Conservation (phyloP, 768 basidiomycete genomes). For the Leucocoprinus birnbaumii region DNA sequence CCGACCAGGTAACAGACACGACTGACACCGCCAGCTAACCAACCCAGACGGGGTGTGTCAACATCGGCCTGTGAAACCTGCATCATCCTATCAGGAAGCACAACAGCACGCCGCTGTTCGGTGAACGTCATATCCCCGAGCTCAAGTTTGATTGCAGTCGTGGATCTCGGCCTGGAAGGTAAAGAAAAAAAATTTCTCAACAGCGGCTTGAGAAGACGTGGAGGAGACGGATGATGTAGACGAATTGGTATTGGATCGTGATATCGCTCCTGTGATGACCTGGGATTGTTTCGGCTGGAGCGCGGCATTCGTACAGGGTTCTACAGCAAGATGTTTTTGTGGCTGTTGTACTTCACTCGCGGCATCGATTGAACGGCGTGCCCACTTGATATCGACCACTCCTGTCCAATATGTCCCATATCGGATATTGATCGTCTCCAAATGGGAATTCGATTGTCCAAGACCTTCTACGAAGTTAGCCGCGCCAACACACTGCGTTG, state of each 20-base stretch:
- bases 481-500: background rate
- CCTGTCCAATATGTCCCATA: conserved; percentile 9
- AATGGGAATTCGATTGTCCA: background rate
- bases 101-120: conserved; percentile 17
- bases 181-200: conserved; percentile 20
- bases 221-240: background rate
- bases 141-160: conserved; percentile 20
- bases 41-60: background rate
- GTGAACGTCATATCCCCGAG: conserved; percentile 26
- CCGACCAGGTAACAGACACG: background rate
- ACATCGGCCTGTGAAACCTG: background rate
- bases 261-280: background rate
- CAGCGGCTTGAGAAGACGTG: conserved; percentile 18
- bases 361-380: background rate
- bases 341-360: too few species aligned
- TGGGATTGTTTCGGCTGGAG: background rate
- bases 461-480: conserved; percentile 3
- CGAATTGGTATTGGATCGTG: background rate
- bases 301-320: background rate
- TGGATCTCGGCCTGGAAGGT: conserved; percentile 16
- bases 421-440: background rate
- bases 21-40: background rate
- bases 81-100: background rate
- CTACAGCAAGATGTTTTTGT: too few species aligned
- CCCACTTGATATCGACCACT: background rate